phyloP scores from a whole-genome alignment of 2,329 filamentous ascomycete genomes.

The Pseudogymnoascus sp. region DNA sequence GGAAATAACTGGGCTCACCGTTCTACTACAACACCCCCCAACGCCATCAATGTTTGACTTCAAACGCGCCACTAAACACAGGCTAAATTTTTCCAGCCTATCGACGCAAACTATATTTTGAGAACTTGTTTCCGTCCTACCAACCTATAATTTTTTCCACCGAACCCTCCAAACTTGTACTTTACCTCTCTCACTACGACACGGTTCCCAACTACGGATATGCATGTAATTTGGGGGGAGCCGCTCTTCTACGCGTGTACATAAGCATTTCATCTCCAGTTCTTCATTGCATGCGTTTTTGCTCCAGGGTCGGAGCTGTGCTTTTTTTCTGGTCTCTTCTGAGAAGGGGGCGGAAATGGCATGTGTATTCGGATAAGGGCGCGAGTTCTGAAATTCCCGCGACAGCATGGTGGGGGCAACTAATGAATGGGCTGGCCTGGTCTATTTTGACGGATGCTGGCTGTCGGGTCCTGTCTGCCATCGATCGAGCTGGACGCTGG shows the following conservation, averaged over 20 bases:
- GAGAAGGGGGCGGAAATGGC: neutral
- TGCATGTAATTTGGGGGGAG: constrained; percentile 7
- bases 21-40: neutral
- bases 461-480: neutral
- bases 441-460: neutral
- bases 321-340: constrained; percentile 1
- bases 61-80: neutral
- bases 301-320: neutral
- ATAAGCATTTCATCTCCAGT: constrained; percentile 2
- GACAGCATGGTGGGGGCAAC: neutral
- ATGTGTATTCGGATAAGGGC: constrained; percentile 3
- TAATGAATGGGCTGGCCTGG: constrained; percentile 1
- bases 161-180: constrained; percentile 7
- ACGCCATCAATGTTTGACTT: constrained; percentile 6
- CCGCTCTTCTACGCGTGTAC: constrained; percentile 6
- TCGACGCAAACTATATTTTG: constrained; percentile 7
- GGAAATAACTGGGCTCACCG: constrained; percentile 7
- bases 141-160: constrained; percentile 5
- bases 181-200: constrained; percentile 4
- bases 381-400: neutral
- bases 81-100: neutral
- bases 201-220: constrained; percentile 1
- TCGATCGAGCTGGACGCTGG: constrained; percentile 6
- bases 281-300: constrained; percentile 7
- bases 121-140: constrained; percentile 2